Conservation (phyloP, 352 stramenopile species). For the Phytopythium vexans region DNA sequence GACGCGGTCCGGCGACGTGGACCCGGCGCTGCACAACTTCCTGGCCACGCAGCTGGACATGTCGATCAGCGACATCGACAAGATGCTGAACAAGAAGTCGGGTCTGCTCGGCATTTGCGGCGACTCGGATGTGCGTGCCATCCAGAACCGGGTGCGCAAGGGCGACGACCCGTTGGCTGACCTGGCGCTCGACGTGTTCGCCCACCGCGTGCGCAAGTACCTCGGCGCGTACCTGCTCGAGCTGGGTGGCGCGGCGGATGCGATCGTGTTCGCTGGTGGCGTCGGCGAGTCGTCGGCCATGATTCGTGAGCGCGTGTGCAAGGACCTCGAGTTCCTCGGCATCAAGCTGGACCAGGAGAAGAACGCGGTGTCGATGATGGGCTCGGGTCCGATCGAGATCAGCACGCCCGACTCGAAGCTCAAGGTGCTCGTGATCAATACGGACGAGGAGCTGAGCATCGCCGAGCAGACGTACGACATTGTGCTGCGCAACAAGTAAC, state of each 20-base stretch:
- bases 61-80: constrained; percentile 73
- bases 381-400: constrained; percentile 57
- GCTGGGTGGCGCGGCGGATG: constrained; percentile 64
- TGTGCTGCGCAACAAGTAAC: constrained; percentile 32
- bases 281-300: constrained; percentile 86
- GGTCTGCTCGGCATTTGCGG: constrained; percentile 79
- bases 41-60: constrained; percentile 65
- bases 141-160: constrained; percentile 59
- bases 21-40: constrained; percentile 82
- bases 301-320: constrained; percentile 70
- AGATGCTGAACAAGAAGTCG: constrained; percentile 89
- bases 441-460: constrained; percentile 90
- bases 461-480: constrained; percentile 79
- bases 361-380: constrained; percentile 67
- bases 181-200: constrained; percentile 82
- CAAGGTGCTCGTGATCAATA: constrained; percentile 84
- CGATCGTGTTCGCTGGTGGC: constrained; percentile 88
- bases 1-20: constrained; percentile 83
- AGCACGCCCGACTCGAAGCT: constrained; percentile 40
- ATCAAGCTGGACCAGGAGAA: constrained; percentile 70
- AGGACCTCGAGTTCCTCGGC: constrained; percentile 57
- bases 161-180: constrained; percentile 47
- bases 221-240: constrained; percentile 79
- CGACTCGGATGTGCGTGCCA: constrained; percentile 80
- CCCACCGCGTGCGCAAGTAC: constrained; percentile 87